Evolutionary conservation across 805 yeast genomes (phyloP), one percentile per base, ranked within the genome.

Genomic region (Candida xiaguanensis): DNA sequence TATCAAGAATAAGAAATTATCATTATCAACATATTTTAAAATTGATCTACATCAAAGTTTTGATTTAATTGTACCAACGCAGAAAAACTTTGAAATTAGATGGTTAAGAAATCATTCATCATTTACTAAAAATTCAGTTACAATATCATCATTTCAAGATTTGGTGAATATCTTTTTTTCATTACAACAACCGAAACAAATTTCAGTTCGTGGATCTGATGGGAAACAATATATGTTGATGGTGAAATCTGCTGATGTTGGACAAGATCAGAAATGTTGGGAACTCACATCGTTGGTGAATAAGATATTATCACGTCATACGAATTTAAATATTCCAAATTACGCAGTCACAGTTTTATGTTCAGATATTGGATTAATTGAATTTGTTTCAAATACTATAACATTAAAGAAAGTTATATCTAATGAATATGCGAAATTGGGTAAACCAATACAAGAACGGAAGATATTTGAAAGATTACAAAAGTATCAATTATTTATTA

Each of bases 231-330:
- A 90, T 55, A 75, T 82, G 14, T 71, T 93, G 12, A 72, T 93
- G 63, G 82, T 95, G 50, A 93, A 93, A 55, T 75, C 80, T 45
- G 99, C 93, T 60, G 99, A 93, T 63, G 81, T 95, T 14, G 67
- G 98, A 47, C 95, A 95, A 54, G 99, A 95, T 66, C 93, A 96
- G 3, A 85, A 95, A 50, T 77, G 91, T 38, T 85, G 85, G n/a
- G 93, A 95, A 50, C 83, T 93, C 50, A 87, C 97, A 0, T 78
- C 87, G 1, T 83, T 89, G 60, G 79, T 93, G 58, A 90, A 90
- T 55, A 76, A 86, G 48, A 56, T 93, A 22, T 65, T 93, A 40
- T 81, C 97, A 0, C 75, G 82, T 35, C 79, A 80, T 45, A 67
- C 98, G 44, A 75, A 75, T 30, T 67, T 93, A 18, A 70, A 75